Evolutionary conservation across 2,329 filamentous ascomycete genomes (phyloP).

Genomic region (Juglanconis sp.): DNA sequence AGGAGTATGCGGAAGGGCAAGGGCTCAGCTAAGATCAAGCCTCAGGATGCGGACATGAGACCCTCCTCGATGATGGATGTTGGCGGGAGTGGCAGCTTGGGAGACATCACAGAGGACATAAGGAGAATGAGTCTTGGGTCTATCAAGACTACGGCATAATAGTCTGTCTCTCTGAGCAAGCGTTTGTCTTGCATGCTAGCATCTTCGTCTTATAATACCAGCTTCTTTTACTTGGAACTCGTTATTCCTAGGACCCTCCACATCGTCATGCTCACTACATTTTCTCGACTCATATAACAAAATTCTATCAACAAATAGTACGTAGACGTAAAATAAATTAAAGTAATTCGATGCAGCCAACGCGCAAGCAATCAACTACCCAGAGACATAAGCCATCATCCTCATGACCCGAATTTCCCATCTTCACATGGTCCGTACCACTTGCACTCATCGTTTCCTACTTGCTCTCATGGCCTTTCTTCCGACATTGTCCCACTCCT

Average conservation of each 20-base stretch:
- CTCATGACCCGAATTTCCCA: no score
- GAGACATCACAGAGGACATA: slow-evolving; percentile 1
- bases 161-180: not conserved
- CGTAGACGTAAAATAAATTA: no score
- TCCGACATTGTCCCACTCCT: no score
- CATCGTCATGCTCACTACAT: not conserved
- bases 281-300: no score
- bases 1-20: slow-evolving; percentile 17
- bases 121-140: slow-evolving; percentile 12
- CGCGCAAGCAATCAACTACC: no score
- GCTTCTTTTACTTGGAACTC: not conserved
- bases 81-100: not conserved
- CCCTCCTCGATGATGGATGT: not conserved
- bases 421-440: no score
- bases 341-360: no score
- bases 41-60: not conserved
- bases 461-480: no score
- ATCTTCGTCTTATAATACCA: no score
- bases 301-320: no score
- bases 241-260: not conserved
- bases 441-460: no score
- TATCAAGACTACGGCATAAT: not conserved
- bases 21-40: slow-evolving; percentile 5
- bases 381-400: no score
- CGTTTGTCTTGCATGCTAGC: not conserved